These are phyloP conservation scores for Trichoderma koningii DNA, from an alignment of 2,329 filamentous ascomycete species.

Conservation along the genomic window DNA sequence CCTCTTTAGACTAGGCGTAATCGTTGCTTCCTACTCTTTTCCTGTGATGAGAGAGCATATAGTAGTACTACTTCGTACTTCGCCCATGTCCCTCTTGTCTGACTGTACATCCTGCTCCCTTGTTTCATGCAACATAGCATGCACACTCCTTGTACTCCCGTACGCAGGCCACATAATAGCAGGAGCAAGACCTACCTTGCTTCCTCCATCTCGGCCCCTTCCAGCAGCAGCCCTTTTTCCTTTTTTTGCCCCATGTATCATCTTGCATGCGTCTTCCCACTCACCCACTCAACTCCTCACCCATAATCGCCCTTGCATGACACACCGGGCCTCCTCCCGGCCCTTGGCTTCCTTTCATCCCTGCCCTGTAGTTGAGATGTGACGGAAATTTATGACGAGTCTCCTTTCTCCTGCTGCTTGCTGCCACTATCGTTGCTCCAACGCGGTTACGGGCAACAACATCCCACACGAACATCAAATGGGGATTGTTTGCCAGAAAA, in stretches of 20 bases:
- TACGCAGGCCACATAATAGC: background rate
- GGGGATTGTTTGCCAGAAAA: background rate
- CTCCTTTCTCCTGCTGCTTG: background rate
- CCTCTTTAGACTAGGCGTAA: background rate
- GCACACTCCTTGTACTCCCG: background rate
- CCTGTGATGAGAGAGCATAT: background rate
- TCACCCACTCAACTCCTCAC: too few relatives aligned
- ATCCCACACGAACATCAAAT: too few relatives aligned
- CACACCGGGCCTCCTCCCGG: conserved; percentile 4
- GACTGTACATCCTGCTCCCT: background rate
- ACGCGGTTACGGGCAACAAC: conserved; percentile 11
- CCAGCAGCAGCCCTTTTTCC: background rate
- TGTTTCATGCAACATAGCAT: conserved; percentile 11
- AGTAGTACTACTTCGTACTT: too few relatives aligned
- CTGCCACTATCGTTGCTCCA: background rate
- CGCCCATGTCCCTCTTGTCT: too few relatives aligned
- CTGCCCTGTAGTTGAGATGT: conserved; percentile 15
- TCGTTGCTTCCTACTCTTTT: background rate
- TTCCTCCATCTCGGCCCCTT: conserved; percentile 17
- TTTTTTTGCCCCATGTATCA: background rate
- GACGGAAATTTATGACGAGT: conserved; percentile 20
- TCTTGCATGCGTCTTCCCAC: conserved; percentile 16
- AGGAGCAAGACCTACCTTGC: background rate
- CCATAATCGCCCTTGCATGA: conserved; percentile 10
- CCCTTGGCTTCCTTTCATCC: conserved; percentile 2